phyloP scores from a whole-genome alignment of 2,329 filamentous ascomycete genomes.

The Drechslerella coelobrocha region DNA sequence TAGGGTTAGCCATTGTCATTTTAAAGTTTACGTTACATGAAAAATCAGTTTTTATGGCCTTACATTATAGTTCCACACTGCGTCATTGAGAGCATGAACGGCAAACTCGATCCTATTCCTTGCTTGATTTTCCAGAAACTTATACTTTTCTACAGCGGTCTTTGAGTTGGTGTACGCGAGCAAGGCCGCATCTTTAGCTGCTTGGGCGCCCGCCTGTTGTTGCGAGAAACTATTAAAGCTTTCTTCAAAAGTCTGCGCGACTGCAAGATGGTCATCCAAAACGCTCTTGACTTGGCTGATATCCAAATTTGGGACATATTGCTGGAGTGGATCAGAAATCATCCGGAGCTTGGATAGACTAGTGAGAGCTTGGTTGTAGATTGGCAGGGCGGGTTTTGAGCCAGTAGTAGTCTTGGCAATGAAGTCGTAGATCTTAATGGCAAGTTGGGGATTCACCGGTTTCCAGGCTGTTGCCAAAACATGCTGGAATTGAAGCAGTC shows the following conservation, averaged over 20 bases:
- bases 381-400: constrained; percentile 31
- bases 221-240: constrained; percentile 39
- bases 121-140: constrained; percentile 36
- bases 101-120: constrained; percentile 32
- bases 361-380: constrained; percentile 44
- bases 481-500: constrained; percentile 46
- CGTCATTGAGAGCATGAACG: constrained; percentile 36
- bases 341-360: constrained; percentile 37
- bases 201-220: constrained; percentile 12
- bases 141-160: constrained; percentile 40
- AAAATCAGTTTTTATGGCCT: neutral
- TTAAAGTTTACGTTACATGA: neutral
- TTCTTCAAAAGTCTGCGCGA: constrained; percentile 36
- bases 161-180: constrained; percentile 40
- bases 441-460: constrained; percentile 24
- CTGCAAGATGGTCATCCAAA: constrained; percentile 37
- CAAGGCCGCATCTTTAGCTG: constrained; percentile 15
- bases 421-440: constrained; percentile 40
- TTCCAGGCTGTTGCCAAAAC: constrained; percentile 43
- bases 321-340: constrained; percentile 41
- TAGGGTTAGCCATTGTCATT: neutral
- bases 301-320: constrained; percentile 47
- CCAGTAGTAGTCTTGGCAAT: constrained; percentile 34
- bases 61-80: constrained; percentile 44
- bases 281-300: constrained; percentile 41